These are phyloP conservation scores for Pseudogymnoascus sp. DNA, from an alignment of 2,329 filamentous ascomycete genomes.

Conservation along the genomic window DNA sequence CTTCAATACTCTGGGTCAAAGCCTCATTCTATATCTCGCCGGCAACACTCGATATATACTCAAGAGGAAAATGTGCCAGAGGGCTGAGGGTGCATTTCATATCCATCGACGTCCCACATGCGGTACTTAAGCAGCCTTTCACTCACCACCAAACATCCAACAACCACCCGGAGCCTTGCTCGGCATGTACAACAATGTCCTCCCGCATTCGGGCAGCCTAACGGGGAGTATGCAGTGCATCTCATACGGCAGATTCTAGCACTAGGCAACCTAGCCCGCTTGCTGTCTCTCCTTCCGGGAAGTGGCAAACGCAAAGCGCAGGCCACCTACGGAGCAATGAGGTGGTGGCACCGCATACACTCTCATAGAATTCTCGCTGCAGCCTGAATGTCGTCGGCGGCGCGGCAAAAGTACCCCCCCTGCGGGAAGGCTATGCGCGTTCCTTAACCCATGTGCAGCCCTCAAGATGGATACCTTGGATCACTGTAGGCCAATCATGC, in stretches of 20 bases:
- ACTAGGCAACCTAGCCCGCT: neutral
- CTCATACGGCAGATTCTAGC: neutral
- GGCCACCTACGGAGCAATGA: neutral
- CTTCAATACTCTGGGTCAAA: neutral
- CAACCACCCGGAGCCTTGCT: neutral
- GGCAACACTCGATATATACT: neutral
- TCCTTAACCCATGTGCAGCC: neutral
- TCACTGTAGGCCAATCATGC: neutral
- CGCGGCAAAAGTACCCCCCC: constrained; percentile 7
- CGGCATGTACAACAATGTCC: constrained; percentile 8
- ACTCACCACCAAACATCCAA: constrained; percentile 2
- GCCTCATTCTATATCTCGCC: neutral
- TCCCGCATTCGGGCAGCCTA: constrained; percentile 7
- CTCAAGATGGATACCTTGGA: neutral
- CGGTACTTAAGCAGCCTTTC: constrained; percentile 9
- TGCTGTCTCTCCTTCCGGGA: neutral
- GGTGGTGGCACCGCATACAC: neutral
- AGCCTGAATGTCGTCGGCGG: constrained; percentile 10
- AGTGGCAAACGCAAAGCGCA: constrained; percentile 4
- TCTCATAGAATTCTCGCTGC: neutral
- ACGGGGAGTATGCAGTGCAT: constrained; percentile 4
- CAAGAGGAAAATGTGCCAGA: neutral
- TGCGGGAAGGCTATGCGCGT: constrained; percentile 5
- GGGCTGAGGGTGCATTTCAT: neutral
- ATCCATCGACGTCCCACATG: neutral